A percentile compares a stretch with the other conserved stretches of the same genome.
Evolutionary conservation across 108 stramenopile species (phyloP).

Genomic region (Conticribra weissflogii): DNA sequence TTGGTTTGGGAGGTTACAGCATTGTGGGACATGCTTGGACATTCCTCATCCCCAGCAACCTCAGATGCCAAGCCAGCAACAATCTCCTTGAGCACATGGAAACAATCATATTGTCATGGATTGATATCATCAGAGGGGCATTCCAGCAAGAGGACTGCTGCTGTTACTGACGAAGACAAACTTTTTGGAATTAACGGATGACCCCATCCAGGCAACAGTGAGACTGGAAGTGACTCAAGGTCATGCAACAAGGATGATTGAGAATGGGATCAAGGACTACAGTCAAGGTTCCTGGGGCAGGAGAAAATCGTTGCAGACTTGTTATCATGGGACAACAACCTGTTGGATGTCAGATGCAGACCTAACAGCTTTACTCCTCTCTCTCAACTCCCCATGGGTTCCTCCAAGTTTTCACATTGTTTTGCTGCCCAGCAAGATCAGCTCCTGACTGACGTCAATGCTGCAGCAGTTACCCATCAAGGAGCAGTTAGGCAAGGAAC

Average conservation of each 20-base stretch:
- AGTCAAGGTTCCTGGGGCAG: constrained; percentile 24
- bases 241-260: no score
- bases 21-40: constrained; percentile 24
- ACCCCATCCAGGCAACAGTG: no score
- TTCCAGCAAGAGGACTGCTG: neutral
- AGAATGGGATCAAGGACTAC: constrained; percentile 1
- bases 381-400: constrained; percentile 6
- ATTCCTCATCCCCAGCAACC: constrained; percentile 3
- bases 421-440: constrained; percentile 1
- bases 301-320: constrained; percentile 6
- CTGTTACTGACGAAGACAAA: constrained; percentile 21
- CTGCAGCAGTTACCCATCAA: no score
- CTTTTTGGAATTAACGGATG: neutral
- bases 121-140: constrained; percentile 16
- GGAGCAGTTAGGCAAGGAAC: no score
- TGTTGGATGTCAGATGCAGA: neutral
- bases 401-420: constrained; percentile 10
- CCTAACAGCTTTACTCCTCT: neutral
- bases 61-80: constrained; percentile 23
- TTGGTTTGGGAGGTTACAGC: constrained; percentile 30
- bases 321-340: constrained; percentile 8
- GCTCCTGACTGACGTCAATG: no score
- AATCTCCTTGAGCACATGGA: constrained; percentile 31
- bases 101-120: constrained; percentile 18
- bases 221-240: no score